Evolutionary conservation across 1,284 basidiomycete genomes (phyloP).

Genomic region (Lentinula novae-zelandiae): DNA sequence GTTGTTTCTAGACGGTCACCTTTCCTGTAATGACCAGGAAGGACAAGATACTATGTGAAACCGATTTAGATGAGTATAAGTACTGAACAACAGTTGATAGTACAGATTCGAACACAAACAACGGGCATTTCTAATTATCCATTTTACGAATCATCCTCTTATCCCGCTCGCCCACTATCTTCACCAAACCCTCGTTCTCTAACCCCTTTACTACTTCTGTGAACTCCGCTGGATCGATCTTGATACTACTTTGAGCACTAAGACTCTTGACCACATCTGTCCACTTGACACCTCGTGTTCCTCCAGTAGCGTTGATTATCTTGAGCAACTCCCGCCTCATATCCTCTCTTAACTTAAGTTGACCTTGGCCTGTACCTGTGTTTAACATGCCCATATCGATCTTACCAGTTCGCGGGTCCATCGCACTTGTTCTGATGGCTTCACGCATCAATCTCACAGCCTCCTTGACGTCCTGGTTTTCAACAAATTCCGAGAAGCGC

Average conservation of each 20-base stretch:
- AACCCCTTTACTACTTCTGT: conserved; percentile 75
- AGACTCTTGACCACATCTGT: conserved; percentile 71
- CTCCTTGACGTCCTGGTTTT: conserved; percentile 86
- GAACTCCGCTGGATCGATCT: conserved; percentile 77
- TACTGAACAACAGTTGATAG: too few relatives aligned
- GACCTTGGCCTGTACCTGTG: conserved; percentile 85
- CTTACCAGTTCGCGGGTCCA: conserved; percentile 93
- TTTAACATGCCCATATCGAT: conserved; percentile 97
- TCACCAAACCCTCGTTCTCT: conserved; percentile 80
- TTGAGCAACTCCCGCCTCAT: conserved; percentile 76
- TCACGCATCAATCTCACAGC: conserved; percentile 92
- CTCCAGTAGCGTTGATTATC: conserved; percentile 58
- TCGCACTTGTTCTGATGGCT: conserved; percentile 90
- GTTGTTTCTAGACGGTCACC: too few relatives aligned
- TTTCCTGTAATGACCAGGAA: too few relatives aligned
- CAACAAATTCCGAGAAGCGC: conserved; percentile 85
- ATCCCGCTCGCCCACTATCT: conserved; percentile 84
- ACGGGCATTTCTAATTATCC: conserved; percentile 33
- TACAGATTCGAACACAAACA: too few relatives aligned
- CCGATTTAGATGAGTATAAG: too few relatives aligned
- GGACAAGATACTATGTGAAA: too few relatives aligned
- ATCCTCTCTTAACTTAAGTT: conserved; percentile 80
- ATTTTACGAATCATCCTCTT: conserved; percentile 72
- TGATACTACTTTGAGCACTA: conserved; percentile 76
- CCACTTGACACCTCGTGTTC: conserved; percentile 75